These are phyloP conservation scores for Glaciozyma antarctica DNA, from an alignment of 768 basidiomycete genomes.

Conservation along the genomic window DNA sequence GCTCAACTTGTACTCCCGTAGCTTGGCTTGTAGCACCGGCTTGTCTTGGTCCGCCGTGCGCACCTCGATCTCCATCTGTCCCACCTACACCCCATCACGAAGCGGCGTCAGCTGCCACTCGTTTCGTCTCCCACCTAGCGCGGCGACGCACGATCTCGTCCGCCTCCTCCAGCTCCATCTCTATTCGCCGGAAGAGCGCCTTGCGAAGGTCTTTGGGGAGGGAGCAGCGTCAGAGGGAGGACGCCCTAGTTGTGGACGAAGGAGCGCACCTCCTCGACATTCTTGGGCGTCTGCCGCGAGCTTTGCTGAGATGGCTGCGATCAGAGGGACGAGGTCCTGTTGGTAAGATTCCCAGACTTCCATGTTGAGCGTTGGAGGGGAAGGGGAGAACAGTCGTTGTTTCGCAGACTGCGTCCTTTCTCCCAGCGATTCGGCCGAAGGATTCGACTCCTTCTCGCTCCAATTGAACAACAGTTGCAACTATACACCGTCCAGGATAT, in stretches of 20 bases:
- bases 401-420: too few species aligned
- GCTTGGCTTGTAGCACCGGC: constrained; percentile 62
- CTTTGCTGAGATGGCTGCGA: constrained; percentile 63
- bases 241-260: neutral
- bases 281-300: constrained; percentile 61
- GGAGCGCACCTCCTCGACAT: constrained; percentile 56
- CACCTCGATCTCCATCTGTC: constrained; percentile 98
- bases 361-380: too few species aligned
- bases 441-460: too few species aligned
- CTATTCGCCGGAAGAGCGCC: constrained; percentile 66
- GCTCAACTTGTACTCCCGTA: constrained; percentile 64
- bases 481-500: too few species aligned
- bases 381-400: too few species aligned
- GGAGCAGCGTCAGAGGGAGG: neutral
- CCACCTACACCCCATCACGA: constrained; percentile 51
- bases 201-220: constrained; percentile 61
- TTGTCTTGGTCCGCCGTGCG: constrained; percentile 76
- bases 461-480: too few species aligned
- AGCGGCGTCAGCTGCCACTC: neutral
- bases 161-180: constrained; percentile 95
- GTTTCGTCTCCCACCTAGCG: neutral
- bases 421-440: too few species aligned
- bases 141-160: constrained; percentile 72
- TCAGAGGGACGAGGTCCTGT: constrained; percentile 77
- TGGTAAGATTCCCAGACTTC: constrained; percentile 49